Evolutionary conservation across 2,329 filamentous ascomycete genomes (phyloP), one percentile per base, ranked within the genome.

Genomic region (Cryphonectria carpinicola): DNA sequence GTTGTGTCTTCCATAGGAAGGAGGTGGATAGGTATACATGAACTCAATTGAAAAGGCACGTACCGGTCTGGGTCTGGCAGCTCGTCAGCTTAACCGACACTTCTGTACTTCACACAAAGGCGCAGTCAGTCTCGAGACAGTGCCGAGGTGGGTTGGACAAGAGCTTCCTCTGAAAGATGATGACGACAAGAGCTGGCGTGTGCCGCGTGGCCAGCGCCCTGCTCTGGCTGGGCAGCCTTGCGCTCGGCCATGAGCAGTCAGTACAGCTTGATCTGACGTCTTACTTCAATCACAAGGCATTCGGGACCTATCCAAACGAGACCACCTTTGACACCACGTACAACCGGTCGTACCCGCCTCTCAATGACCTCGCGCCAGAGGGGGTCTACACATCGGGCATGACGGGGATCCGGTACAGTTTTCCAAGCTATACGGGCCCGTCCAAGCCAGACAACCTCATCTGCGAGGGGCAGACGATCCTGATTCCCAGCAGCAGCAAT

Each of bases 271-370:
- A 80, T 17, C 74, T 85, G 32, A 75, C 77, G 0, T 25, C 76
- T 0, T 79, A 80, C 58, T 83, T 82, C 76, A 85, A 86, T 77
- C 85, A 86, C 74, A 84, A 84, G 69, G 84, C 78, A 1, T 85
- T 86, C 70, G 83, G 83, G 3, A 78, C 79, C 0, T 77, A 78
- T 17, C 81, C 84, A 0, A 83, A 83, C 2, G 82, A 85, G 73
- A 81, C 84, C 1, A 77, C 81, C n/a, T 84, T 86, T 70, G 82
- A 86, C 68, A 73, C 70, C 2, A 73, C 80, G 3, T 67, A 70
- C 65, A 80, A 81, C 58, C 79, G 84, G 65, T 83, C 83, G 0
- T 85, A 82, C 69, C 82, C 83, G 8, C 78, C 80, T 1, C 71
- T 73, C 22, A 64, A 81, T 19, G 69, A 75, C 35, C 78, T 77